phyloP scores from a whole-genome alignment of 352 stramenopile genomes.

The Pythium volutum region DNA sequence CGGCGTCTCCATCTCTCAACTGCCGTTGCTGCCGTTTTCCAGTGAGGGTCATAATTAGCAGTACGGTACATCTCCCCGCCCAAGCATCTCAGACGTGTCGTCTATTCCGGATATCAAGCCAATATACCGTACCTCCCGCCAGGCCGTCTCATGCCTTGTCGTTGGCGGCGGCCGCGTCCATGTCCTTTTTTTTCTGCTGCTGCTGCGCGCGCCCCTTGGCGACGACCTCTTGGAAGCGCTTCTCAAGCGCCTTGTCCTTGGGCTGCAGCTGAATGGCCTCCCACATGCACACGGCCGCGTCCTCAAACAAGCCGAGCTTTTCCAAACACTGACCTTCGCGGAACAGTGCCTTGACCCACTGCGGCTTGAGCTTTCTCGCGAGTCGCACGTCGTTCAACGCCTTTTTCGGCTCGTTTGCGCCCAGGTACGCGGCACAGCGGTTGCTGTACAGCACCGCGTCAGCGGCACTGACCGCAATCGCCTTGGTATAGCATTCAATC shows the following conservation, averaged over 20 bases:
- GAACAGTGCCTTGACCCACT: slow-evolving; percentile 83
- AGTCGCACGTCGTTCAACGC: slow-evolving; percentile 74
- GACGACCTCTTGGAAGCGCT: slow-evolving; percentile 80
- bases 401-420: slow-evolving; percentile 52
- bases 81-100: background rate
- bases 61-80: background rate
- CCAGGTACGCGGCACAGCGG: slow-evolving; percentile 70
- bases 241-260: slow-evolving; percentile 72
- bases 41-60: background rate
- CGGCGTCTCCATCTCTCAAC: background rate
- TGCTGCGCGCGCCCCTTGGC: slow-evolving; percentile 56
- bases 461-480: slow-evolving; percentile 52
- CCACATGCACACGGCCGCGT: slow-evolving; percentile 73
- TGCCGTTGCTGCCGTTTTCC: background rate
- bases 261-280: slow-evolving; percentile 68
- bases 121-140: background rate
- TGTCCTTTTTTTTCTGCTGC: slow-evolving; percentile 4
- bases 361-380: slow-evolving; percentile 75
- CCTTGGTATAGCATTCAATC: slow-evolving; percentile 60
- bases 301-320: slow-evolving; percentile 65
- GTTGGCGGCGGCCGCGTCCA: background rate
- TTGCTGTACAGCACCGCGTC: slow-evolving; percentile 79
- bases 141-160: slow-evolving; percentile 23
- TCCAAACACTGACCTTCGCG: slow-evolving; percentile 84
- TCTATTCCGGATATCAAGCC: slow-evolving; percentile 6